Conservation (phyloP, 1,284 basidiomycete species). For the Cryptococcus sp. region DNA sequence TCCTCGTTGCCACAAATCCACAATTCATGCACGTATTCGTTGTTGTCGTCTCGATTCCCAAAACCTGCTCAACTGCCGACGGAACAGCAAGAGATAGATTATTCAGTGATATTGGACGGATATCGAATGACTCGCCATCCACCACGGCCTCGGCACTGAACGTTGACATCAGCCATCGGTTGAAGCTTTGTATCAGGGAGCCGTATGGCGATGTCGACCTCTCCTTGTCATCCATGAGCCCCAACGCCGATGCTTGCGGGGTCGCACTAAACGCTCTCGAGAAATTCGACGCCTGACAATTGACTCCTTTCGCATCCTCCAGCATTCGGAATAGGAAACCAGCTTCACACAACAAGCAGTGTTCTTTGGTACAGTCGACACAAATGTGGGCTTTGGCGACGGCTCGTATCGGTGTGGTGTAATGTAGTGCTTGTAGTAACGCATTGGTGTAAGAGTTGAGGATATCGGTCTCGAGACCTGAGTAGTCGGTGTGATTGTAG, state of each 20-base stretch:
- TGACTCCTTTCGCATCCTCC: conserved; percentile 86
- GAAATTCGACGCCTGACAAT: conserved; percentile 96
- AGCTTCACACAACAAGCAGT: conserved; percentile 91
- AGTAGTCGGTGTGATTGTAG: conserved; percentile 84
- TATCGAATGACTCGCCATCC: conserved; percentile 28
- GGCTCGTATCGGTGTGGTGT: conserved; percentile 68
- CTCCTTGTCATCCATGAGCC: conserved; percentile 82
- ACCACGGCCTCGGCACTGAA: conserved; percentile 38
- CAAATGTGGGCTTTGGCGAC: conserved; percentile 89
- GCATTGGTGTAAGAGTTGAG: conserved; percentile 96
- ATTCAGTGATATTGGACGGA: conserved; percentile 10
- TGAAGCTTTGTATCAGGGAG: conserved; percentile 88
- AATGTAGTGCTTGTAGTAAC: conserved; percentile 85
- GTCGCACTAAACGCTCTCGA: conserved; percentile 82
- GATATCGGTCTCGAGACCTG: conserved; percentile 95
- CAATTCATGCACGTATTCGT: conserved; percentile 72
- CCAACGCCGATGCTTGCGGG: conserved; percentile 69
- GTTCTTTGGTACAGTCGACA: conserved; percentile 76
- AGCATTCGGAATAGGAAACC: conserved; percentile 95
- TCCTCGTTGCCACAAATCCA: conserved; percentile 64
- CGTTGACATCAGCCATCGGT: conserved; percentile 73
- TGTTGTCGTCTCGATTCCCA: conserved; percentile 72
- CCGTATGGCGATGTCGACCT: conserved; percentile 69
- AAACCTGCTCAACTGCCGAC: conserved; percentile 65
- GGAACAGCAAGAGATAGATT: conserved; percentile 4